A percentile compares a stretch with the other conserved stretches of the same genome.
These are phyloP conservation scores for Debaryomyces maramus DNA, from an alignment of 805 yeast genomes.

Conservation along the genomic window DNA sequence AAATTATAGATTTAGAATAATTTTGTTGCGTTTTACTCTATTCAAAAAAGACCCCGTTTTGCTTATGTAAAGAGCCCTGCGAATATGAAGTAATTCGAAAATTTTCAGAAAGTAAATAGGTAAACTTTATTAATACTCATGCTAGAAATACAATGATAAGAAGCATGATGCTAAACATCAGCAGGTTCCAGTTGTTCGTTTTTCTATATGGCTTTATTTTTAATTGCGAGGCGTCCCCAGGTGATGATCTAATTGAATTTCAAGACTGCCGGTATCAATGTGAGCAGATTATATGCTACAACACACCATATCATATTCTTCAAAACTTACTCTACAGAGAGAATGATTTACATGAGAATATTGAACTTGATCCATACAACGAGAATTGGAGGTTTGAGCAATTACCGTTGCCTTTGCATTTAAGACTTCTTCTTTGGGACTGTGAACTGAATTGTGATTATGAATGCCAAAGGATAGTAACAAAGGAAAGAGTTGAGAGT, in stretches of 20 bases:
- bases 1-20: no score
- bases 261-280: slow-evolving; percentile 57
- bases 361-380: slow-evolving; percentile 25
- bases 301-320: slow-evolving; percentile 27
- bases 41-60: no score
- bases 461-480: slow-evolving; percentile 80
- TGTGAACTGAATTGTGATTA: slow-evolving; percentile 87
- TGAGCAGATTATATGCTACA: slow-evolving; percentile 32
- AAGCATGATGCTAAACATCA: no score
- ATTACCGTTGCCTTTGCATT: slow-evolving; percentile 41
- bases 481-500: slow-evolving; percentile 47
- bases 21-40: no score
- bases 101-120: no score
- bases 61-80: no score
- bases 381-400: slow-evolving; percentile 35
- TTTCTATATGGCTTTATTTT: no score
- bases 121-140: no score
- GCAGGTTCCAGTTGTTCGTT: no score
- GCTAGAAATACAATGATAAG: no score
- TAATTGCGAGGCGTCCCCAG: no score
- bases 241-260: slow-evolving; percentile 61
- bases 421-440: slow-evolving; percentile 63
- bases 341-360: slow-evolving; percentile 14
- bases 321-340: slow-evolving; percentile 23
- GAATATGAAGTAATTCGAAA: no score